Evolutionary conservation across 1,139 yeast species (phyloP), one percentile per base, ranked within the genome.

Genomic region (Sporopachydermia cereana): DNA sequence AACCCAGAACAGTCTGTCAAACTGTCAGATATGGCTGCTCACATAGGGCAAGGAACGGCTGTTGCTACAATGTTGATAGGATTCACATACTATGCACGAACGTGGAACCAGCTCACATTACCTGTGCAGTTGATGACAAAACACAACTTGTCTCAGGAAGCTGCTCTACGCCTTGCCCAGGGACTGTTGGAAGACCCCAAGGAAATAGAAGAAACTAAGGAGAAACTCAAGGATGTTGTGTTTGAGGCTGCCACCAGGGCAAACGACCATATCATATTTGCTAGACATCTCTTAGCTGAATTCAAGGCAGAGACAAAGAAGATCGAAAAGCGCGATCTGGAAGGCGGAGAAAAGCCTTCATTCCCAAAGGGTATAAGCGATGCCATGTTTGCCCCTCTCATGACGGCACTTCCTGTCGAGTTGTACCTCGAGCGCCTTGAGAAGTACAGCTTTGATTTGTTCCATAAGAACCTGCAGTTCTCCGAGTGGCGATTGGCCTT

Each of bases 41-140:
- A 85, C 60, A 65, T 84, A 29, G 95, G 95, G 2, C 94, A 85
- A 58, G 84, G 93, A 1, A 77, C 82, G 1, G 80, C 88, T 0
- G 68, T 85, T 3, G 79, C 86, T 1, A 71, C 84, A 1, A 70
- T 77, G 64, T 68, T 85, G 12, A 66, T 81, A 45, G 86, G 84
- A 0, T 59, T 79, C 46, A 67, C 69, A 22, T 84, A 72, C 59
- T 80, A 77, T 58, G 79, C 84, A 0, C 54, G 61, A 14, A 57
- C 66, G 41, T 68, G 74, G 41, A 73, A 74, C 49, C 72, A 69
- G 46, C 61, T 66, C 5, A 58, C 63, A 3, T 60, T 85, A 41
- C 95, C 95, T 0, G 59, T 77, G 2, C 84, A 81, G 46, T 45
- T 75, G 14, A 68, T 84, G 75, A 67, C 78, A 1, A 64, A 68